Evolutionary conservation across 140 eudicot species (phyloP).

Genomic region (Senecio squalidus): DNA sequence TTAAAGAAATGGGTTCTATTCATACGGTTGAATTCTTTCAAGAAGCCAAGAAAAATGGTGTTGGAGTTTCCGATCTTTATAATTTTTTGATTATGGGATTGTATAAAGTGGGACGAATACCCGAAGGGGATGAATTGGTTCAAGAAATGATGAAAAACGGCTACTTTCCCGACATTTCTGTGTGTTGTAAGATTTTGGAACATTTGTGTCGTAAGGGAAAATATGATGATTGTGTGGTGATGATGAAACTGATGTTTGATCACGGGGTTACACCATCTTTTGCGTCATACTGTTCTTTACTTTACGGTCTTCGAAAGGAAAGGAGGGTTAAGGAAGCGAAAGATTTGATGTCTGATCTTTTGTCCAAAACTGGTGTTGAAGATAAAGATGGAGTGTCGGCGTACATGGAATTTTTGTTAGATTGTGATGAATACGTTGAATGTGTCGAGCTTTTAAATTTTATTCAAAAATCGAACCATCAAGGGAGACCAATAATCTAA

Average conservation of each 20-base stretch:
- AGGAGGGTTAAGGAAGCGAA: slow-evolving; percentile 24
- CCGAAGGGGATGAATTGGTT: slow-evolving; percentile 26
- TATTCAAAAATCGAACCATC: slow-evolving; percentile 20
- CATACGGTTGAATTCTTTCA: slow-evolving; percentile 15
- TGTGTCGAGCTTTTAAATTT: slow-evolving; percentile 27
- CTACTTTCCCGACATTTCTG: slow-evolving; percentile 14
- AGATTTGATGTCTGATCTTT: slow-evolving; percentile 23
- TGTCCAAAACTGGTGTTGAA: slow-evolving; percentile 21
- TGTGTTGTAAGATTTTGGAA: slow-evolving; percentile 21
- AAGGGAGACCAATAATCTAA: slow-evolving; percentile 26
- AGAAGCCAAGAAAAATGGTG: slow-evolving; percentile 18
- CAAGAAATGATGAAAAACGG: slow-evolving; percentile 35
- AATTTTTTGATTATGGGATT: slow-evolving; percentile 32
- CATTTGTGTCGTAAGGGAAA: slow-evolving; percentile 15
- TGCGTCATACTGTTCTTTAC: slow-evolving; percentile 16
- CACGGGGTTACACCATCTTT: slow-evolving; percentile 27
- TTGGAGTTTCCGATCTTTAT: slow-evolving; percentile 8
- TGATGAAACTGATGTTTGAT: slow-evolving; percentile 29
- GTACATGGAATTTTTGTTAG: slow-evolving; percentile 28
- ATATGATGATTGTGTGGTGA: slow-evolving; percentile 27
- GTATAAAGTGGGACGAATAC: slow-evolving; percentile 30
- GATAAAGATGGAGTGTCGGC: slow-evolving; percentile 24
- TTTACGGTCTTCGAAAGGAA: slow-evolving; percentile 31
- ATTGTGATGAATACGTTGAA: slow-evolving; percentile 29
- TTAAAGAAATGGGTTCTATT: slow-evolving; percentile 16